phyloP scores from a whole-genome alignment of 1,284 basidiomycete genomes.

The Psilocybe mexicana region DNA sequence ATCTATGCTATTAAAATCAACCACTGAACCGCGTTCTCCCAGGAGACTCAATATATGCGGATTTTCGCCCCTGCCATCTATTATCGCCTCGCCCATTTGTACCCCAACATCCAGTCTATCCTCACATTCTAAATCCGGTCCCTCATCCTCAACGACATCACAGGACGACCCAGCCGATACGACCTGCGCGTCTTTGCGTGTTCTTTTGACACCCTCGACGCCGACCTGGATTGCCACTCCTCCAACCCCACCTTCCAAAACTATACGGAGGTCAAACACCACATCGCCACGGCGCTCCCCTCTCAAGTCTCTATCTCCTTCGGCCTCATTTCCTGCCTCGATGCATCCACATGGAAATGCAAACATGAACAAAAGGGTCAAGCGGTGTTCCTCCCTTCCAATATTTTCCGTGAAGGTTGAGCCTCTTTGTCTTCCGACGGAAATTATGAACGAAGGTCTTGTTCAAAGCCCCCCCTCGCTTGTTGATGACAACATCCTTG shows the following conservation, averaged over 20 bases:
- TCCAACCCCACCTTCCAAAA: conserved; percentile 51
- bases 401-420: conserved; percentile 18
- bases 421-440: conserved; percentile 15
- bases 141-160: conserved; percentile 2
- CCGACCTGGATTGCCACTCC: conserved; percentile 59
- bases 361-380: conserved; percentile 16
- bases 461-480: conserved; percentile 13
- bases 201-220: conserved; percentile 25
- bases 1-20: conserved; percentile 15
- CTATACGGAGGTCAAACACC: conserved; percentile 39
- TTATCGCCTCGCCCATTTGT: conserved; percentile 57
- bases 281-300: conserved; percentile 27
- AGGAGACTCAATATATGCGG: conserved; percentile 35
- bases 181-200: conserved; percentile 19
- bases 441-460: conserved; percentile 17
- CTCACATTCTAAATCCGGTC: conserved; percentile 13
- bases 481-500: conserved; percentile 15
- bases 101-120: conserved; percentile 44
- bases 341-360: conserved; percentile 23
- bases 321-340: conserved; percentile 42
- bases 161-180: conserved; percentile 2
- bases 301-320: conserved; percentile 35
- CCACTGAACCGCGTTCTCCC: conserved; percentile 18
- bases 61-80: conserved; percentile 56
- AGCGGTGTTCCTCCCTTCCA: conserved; percentile 29